Conservation (phyloP, 192 early-diverging fungal species). For the Backusella morwellensis region DNA sequence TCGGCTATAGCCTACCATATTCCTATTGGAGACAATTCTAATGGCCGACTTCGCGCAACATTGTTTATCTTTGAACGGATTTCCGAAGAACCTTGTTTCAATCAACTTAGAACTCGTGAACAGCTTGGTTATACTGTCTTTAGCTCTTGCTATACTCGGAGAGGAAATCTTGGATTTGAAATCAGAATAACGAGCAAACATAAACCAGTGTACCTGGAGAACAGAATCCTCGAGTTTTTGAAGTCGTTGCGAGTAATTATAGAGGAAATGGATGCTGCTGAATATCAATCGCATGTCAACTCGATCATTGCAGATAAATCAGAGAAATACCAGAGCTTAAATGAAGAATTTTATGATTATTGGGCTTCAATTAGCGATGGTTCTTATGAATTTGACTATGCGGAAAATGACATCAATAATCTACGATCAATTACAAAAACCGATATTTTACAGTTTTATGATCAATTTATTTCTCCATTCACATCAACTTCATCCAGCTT, state of each 20-base stretch:
- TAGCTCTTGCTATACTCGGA: constrained; percentile 43
- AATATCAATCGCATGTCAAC: constrained; percentile 64
- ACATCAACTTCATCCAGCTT: constrained; percentile 44
- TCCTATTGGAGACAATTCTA: constrained; percentile 56
- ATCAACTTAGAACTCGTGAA: constrained; percentile 86
- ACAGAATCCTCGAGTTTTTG: constrained; percentile 71
- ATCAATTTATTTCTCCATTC: constrained; percentile 47
- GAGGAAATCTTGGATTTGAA: constrained; percentile 61
- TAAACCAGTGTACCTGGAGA: constrained; percentile 71
- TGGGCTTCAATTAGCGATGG: constrained; percentile 66
- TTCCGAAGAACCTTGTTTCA: constrained; percentile 80
- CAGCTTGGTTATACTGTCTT: constrained; percentile 70
- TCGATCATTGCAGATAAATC: constrained; percentile 60
- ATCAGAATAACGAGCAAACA: constrained; percentile 82
- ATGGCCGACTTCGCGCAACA: constrained; percentile 48
- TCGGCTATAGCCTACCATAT: constrained; percentile 79
- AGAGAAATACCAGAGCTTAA: constrained; percentile 77
- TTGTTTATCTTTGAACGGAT: constrained; percentile 71
- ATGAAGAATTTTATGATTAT: constrained; percentile 61
- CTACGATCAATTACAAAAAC: constrained; percentile 44
- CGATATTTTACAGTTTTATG: constrained; percentile 55
- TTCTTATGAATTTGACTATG: constrained; percentile 53
- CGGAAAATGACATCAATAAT: constrained; percentile 12
- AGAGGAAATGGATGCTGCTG: constrained; percentile 56
- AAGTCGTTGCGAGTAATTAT: constrained; percentile 31